Base-by-base conservation (phyloP, 2,329 filamentous ascomycete genomes). In the Dendrostoma leiphaemia region DNA sequence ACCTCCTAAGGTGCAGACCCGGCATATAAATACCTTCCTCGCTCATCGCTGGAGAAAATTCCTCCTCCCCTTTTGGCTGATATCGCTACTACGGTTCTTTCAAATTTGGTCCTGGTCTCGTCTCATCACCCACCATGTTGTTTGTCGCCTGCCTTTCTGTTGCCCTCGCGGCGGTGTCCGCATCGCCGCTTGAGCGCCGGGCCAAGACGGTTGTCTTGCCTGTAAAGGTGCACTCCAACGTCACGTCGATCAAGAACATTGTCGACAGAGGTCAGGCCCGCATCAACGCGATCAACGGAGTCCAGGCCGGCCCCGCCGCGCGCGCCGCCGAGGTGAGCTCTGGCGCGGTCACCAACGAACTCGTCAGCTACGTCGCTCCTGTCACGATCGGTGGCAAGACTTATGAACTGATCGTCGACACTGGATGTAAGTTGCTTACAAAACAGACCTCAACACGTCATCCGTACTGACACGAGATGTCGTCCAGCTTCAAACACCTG, bases 331-430 rank as follows among this genome's bases (percentile, higher is more conserved):
- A 47, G 3, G 51, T 43, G 21, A 60, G 60, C 54, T 63, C 62
- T 47, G 63, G 63, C 52, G 54, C 61, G 19, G 60, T 62, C 24
- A 64, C 58, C n/a, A 65, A 65, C 52, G 61, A 65, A 38, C 62
- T 62, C 29, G 60, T 63, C 15, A 60, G 32, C 53, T 65, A 66
- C 37, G 49, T 65, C 34, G 63, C 64, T 48, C 60, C 63, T 3
- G 60, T 66, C 32, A 35, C 55, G 28, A 63, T 66, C 31, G 64
- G 63, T 45, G 60, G 59, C 35, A 61, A 41, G 9, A 57, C 60
- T 24, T 65, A 59, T 53, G 34, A 64, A 31, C 59, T 66, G 45
- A 65, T 66, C 35, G 63, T 66, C 19, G 63, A 66, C 57, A 66
- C 64, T 57, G 64, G 63, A 44, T 66, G 64, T 65, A 60, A 26